Conservation (phyloP, 2,329 filamentous ascomycete genomes). For the Aspergillus niger region DNA sequence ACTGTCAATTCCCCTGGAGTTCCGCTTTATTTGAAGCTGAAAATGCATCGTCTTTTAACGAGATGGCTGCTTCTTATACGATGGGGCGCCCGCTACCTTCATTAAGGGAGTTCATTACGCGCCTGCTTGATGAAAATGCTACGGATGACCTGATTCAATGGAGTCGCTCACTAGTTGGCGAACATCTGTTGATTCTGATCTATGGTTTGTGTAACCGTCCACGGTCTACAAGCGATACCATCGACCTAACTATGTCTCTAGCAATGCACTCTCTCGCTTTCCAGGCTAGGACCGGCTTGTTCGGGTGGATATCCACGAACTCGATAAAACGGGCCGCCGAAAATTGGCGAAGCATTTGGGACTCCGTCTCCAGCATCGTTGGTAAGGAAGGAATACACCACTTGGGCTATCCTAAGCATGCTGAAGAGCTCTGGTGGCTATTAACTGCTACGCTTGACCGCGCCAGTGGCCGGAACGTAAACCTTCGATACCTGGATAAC, state of each 20-base stretch:
- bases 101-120: slow-evolving; percentile 25
- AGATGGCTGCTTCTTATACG: slow-evolving; percentile 17
- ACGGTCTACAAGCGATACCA: too few species aligned
- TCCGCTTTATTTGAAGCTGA: slow-evolving; percentile 35
- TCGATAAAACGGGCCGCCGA: slow-evolving; percentile 29
- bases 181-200: slow-evolving; percentile 34
- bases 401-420: slow-evolving; percentile 36
- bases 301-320: slow-evolving; percentile 28
- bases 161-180: slow-evolving; percentile 29
- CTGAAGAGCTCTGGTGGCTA: slow-evolving; percentile 35
- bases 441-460: slow-evolving; percentile 30
- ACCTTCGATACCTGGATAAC: slow-evolving; percentile 29
- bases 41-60: slow-evolving; percentile 26
- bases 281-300: slow-evolving; percentile 28
- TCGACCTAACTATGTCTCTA: slow-evolving; percentile 4
- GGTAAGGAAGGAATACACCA: slow-evolving; percentile 27
- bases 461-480: slow-evolving; percentile 16
- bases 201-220: slow-evolving; percentile 25
- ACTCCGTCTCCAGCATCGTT: slow-evolving; percentile 15
- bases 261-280: slow-evolving; percentile 36
- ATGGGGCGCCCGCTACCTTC: slow-evolving; percentile 24
- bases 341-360: slow-evolving; percentile 34
- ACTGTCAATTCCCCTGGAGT: slow-evolving; percentile 34
- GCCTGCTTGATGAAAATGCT: slow-evolving; percentile 27
- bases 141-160: slow-evolving; percentile 20